Evolutionary conservation across 1,284 basidiomycete species (phyloP), one percentile per base, ranked within the genome.

Genomic region (Austroboletus sp.): DNA sequence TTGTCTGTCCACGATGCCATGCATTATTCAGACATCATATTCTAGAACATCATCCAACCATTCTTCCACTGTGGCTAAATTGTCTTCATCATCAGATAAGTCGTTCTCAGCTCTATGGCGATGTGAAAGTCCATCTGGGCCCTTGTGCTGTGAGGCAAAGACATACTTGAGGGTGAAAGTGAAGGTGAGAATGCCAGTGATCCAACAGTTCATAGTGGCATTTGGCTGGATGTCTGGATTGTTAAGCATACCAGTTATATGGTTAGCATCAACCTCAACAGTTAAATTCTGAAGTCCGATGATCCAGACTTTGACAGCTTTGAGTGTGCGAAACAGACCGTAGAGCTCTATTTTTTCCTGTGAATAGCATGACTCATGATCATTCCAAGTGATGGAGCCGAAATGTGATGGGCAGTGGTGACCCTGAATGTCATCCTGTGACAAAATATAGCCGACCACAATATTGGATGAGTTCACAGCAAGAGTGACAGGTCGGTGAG

Each of bases 331-430:
- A 47, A 63, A 71, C 0, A 72, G 51, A 0, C 70, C 66, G 45
- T 69, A 73, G 0, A 75, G 45, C 40, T 74, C 66, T 3, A 70
- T 45, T 46, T 74, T 74, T 0, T 68, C 53, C 40, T 74, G 71
- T 0, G 66, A 72, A 44, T 70, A 74, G 0, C 55, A 31, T 0
- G 56, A 42, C 49, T 76, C 68, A 0, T 56, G 21, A 0, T 70
- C 61, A 36, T 66, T 70, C 45, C 65, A 61, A 0, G 62, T 58
- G 9, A 75, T 66, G 0, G 66, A 74, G 0, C 66, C 65, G 43
- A 60, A 70, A 6, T 57, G 36, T 0, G 55, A 50, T 8, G 54
- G 61, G 8, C 54, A 54, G 4, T 52, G 23, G 1, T 46, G 26
- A 5, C 58, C 52, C 1, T 55, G 26, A 0, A 38, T 16, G 42